Evolutionary conservation across 1,284 basidiomycete genomes (phyloP).

Genomic region (Cystobasidium slooffiae): DNA sequence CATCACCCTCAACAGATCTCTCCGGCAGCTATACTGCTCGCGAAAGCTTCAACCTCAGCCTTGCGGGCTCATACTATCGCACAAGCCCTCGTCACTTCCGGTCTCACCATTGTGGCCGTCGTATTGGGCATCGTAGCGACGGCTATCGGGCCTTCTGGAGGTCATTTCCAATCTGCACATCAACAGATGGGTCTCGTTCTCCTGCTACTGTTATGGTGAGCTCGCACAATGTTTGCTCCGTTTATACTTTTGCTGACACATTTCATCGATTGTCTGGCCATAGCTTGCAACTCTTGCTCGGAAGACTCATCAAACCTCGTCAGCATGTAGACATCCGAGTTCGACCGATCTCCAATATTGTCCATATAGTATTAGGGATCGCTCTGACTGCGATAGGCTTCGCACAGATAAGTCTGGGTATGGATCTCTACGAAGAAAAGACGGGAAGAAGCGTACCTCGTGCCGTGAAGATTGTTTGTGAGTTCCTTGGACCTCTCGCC

Average conservation of each 20-base stretch:
- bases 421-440: slow-evolving; percentile 36
- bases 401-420: slow-evolving; percentile 38
- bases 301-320: slow-evolving; percentile 5
- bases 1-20: slow-evolving; percentile 24
- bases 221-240: neutral
- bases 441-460: slow-evolving; percentile 25
- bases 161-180: slow-evolving; percentile 35
- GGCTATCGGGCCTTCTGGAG: neutral
- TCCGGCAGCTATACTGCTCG: slow-evolving; percentile 35
- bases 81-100: slow-evolving; percentile 13
- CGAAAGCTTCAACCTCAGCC: slow-evolving; percentile 1
- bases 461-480: slow-evolving; percentile 42
- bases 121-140: slow-evolving; percentile 36
- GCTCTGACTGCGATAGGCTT: slow-evolving; percentile 37
- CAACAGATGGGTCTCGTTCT: slow-evolving; percentile 41
- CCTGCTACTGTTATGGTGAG: slow-evolving; percentile 35
- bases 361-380: slow-evolving; percentile 31
- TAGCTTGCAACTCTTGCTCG: slow-evolving; percentile 28
- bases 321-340: slow-evolving; percentile 3
- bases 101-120: slow-evolving; percentile 37
- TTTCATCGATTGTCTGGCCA: neutral
- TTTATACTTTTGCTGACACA: neutral
- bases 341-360: slow-evolving; percentile 6
- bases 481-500: neutral
- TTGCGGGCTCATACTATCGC: slow-evolving; percentile 5